Evolutionary conservation across 371 early-diverging fungal species (phyloP).

Genomic region (Parasitella parasitica): DNA sequence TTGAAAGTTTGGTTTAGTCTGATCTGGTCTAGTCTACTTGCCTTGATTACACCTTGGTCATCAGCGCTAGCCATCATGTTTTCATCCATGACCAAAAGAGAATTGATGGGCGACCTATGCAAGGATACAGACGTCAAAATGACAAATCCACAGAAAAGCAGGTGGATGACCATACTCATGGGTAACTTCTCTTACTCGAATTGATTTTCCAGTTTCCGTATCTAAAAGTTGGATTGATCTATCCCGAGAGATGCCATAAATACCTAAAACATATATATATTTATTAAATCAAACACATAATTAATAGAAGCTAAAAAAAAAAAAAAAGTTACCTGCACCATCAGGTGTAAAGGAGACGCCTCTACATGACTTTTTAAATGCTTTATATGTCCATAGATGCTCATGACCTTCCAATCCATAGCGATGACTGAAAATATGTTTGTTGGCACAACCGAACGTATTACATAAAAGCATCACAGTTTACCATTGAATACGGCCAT

Average conservation of each 20-base stretch:
- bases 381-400: conserved; percentile 57
- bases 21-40: conserved; percentile 15
- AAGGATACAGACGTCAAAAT: not conserved
- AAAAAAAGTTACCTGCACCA: conserved; percentile 56
- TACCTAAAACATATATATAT: conserved; percentile 7
- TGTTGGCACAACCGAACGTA: no score
- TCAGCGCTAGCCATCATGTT: conserved; percentile 86
- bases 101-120: conserved; percentile 70
- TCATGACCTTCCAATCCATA: conserved; percentile 55
- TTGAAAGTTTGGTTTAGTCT: not conserved
- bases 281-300: not conserved
- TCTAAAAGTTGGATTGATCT: conserved; percentile 74
- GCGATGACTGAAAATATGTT: conserved; percentile 32
- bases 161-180: conserved; percentile 62
- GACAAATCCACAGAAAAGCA: not conserved
- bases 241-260: conserved; percentile 83
- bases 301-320: not conserved
- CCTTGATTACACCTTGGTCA: conserved; percentile 87
- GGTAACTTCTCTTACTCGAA: conserved; percentile 60
- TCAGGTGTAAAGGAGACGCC: conserved; percentile 74
- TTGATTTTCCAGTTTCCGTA: conserved; percentile 61
- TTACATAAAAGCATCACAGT: not conserved
- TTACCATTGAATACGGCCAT: conserved; percentile 78
- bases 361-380: conserved; percentile 82
- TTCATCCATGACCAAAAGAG: conserved; percentile 65